A percentile compares a stretch with the other conserved stretches of the same genome.
Evolutionary conservation across 352 stramenopile genomes (phyloP).

Genomic region (Phytophthora cactorum): DNA sequence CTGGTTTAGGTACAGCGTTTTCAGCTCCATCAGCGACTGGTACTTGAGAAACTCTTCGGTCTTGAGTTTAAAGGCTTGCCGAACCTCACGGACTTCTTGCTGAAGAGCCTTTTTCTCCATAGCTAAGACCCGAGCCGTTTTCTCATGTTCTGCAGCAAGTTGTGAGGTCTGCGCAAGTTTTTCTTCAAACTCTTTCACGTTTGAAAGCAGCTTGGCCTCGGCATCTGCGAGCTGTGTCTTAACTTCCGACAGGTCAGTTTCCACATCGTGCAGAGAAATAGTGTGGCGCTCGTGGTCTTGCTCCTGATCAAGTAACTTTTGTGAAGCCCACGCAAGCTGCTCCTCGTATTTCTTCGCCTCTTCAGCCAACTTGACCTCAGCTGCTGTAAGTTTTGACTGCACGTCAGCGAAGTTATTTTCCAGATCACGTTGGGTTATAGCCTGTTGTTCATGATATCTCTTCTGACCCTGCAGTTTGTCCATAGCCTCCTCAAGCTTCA

Average conservation of each 20-base stretch:
- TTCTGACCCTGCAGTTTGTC: neutral
- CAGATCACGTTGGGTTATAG: neutral
- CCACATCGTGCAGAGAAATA: constrained; percentile 3
- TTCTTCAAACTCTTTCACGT: constrained; percentile 6
- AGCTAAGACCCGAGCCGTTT: constrained; percentile 5
- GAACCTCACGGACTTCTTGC: constrained; percentile 25
- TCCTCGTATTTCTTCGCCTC: constrained; percentile 5
- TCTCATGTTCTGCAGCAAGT: constrained; percentile 17
- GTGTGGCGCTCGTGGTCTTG: constrained; percentile 7
- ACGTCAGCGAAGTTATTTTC: constrained; percentile 5
- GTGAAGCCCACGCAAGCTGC: neutral
- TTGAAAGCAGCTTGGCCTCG: constrained; percentile 5
- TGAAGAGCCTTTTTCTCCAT: constrained; percentile 29
- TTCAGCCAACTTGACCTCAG: constrained; percentile 10
- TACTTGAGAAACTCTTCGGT: constrained; percentile 23
- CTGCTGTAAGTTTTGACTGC: constrained; percentile 11
- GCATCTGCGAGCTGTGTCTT: constrained; percentile 2
- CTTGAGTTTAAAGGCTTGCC: constrained; percentile 13
- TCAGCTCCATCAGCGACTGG: constrained; percentile 24
- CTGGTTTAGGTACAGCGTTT: constrained; percentile 14
- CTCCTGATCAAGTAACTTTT: constrained; percentile 19
- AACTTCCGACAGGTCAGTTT: constrained; percentile 12
- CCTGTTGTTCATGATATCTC: neutral
- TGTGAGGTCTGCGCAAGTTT: constrained; percentile 3
- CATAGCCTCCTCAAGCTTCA: constrained; percentile 1